These are phyloP conservation scores for Alternaria sp. DNA, from an alignment of 2,329 filamentous ascomycete species.

Conservation along the genomic window DNA sequence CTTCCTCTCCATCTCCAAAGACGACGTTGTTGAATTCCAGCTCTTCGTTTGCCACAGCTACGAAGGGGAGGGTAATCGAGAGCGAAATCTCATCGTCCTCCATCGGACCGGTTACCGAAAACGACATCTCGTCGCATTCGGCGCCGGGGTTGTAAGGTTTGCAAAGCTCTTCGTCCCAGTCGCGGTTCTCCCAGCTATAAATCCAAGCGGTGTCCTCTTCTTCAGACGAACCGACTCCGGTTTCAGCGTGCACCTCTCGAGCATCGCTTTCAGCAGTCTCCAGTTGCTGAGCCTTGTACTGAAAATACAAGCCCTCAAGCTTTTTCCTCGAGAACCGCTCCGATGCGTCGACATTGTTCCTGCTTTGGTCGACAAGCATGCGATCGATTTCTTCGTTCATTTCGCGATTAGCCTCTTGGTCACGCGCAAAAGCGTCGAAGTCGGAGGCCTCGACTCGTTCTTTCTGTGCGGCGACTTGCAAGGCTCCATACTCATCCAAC, in stretches of 20 bases:
- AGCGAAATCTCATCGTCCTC: not conserved
- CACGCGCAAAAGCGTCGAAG: not conserved
- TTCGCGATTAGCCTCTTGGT: not conserved
- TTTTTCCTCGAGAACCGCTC: constrained; percentile 5
- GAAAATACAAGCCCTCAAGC: not conserved
- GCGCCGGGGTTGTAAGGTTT: not conserved
- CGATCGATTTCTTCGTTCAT: constrained; percentile 4
- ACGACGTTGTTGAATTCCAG: constrained; percentile 19
- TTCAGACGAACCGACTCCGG: not conserved
- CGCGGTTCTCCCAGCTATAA: constrained; percentile 1
- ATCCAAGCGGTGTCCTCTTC: constrained; percentile 5
- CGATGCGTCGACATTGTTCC: not conserved
- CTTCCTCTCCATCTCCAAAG: constrained; percentile 3
- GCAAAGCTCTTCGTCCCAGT: not conserved
- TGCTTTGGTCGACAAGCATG: not conserved
- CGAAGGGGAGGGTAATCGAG: not conserved
- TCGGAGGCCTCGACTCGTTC: not conserved
- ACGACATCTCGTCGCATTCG: not conserved
- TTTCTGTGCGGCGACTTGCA: not conserved
- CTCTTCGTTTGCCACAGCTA: not conserved
- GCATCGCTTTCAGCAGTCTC: not conserved
- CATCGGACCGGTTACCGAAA: not conserved
- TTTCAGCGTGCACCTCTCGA: not conserved
- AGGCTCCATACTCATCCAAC: not conserved
- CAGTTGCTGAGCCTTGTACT: constrained; percentile 10